phyloP scores from a whole-genome alignment of 2,329 filamentous ascomycete genomes.

The Boeremia exigua region DNA sequence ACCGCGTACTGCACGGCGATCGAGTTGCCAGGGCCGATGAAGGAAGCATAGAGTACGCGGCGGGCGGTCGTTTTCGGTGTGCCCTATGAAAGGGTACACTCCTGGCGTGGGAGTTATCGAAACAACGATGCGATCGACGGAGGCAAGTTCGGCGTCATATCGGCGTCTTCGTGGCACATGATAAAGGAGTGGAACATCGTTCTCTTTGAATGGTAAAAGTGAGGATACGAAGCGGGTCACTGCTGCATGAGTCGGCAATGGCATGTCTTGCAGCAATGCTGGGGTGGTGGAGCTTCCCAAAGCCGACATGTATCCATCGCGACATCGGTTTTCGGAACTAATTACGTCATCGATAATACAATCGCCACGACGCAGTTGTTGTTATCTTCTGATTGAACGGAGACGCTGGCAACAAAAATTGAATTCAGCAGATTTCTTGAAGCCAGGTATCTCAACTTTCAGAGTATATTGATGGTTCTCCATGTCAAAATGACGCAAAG shows the following conservation, averaged over 20 bases:
- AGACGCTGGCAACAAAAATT: not conserved
- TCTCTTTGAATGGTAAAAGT: conserved; percentile 37
- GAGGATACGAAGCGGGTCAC: conserved; percentile 37
- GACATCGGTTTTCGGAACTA: conserved; percentile 6
- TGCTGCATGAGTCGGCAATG: conserved; percentile 35
- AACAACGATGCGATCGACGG: conserved; percentile 39
- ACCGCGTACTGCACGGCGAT: conserved; percentile 33
- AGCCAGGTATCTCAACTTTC: not conserved
- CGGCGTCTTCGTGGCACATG: conserved; percentile 37
- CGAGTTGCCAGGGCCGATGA: conserved; percentile 42
- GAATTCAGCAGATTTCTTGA: not conserved
- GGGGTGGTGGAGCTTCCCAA: not conserved
- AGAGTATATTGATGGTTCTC: not conserved
- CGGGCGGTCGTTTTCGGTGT: conserved; percentile 16
- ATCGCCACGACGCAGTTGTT: not conserved
- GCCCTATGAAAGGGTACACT: conserved; percentile 38
- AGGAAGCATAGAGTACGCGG: conserved; percentile 43
- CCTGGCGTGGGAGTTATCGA: conserved; percentile 41
- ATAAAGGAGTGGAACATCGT: conserved; percentile 45
- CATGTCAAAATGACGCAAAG: not conserved
- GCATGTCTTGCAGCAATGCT: conserved; percentile 19
- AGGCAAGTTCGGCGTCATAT: conserved; percentile 38
- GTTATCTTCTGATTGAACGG: no score
- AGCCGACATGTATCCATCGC: conserved; percentile 9
- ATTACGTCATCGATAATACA: conserved; percentile 30